A percentile compares a stretch with the other conserved stretches of the same genome.
Conservation (phyloP, 208 protist species). For the Trypanosoma vivax region DNA sequence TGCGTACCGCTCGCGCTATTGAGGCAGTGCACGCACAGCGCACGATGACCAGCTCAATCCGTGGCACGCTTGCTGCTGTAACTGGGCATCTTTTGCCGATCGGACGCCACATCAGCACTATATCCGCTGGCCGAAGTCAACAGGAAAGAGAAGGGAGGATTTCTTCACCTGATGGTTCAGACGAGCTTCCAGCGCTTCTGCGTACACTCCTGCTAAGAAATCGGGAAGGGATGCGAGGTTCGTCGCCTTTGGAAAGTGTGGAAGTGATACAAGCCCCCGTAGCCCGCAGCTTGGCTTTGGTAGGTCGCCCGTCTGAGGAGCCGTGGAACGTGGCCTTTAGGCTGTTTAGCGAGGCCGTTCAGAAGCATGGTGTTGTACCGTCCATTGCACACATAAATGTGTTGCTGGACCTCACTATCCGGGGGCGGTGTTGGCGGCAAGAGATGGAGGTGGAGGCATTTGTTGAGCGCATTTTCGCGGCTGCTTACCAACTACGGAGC, state of each 20-base stretch:
- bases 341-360: slow-evolving; percentile 49
- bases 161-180: not conserved
- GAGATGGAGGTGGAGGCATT: slow-evolving; percentile 44
- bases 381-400: slow-evolving; percentile 71
- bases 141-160: not conserved
- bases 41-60: too few species aligned
- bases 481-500: slow-evolving; percentile 18
- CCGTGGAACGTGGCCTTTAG: slow-evolving; percentile 39
- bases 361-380: slow-evolving; percentile 43
- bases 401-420: slow-evolving; percentile 42
- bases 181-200: not conserved
- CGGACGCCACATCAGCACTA: too few species aligned
- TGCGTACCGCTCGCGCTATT: too few species aligned
- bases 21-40: too few species aligned
- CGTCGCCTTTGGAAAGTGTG: not conserved
- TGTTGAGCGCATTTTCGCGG: slow-evolving; percentile 35
- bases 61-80: too few species aligned
- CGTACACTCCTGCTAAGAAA: slow-evolving; percentile 8
- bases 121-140: too few species aligned
- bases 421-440: slow-evolving; percentile 41
- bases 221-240: not conserved
- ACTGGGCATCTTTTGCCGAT: too few species aligned
- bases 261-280: not conserved
- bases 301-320: not conserved
- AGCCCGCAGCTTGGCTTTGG: not conserved